Evolutionary conservation across 192 early-diverging fungal species (phyloP), one percentile per base, ranked within the genome.

Genomic region (Kappamyces sp.): DNA sequence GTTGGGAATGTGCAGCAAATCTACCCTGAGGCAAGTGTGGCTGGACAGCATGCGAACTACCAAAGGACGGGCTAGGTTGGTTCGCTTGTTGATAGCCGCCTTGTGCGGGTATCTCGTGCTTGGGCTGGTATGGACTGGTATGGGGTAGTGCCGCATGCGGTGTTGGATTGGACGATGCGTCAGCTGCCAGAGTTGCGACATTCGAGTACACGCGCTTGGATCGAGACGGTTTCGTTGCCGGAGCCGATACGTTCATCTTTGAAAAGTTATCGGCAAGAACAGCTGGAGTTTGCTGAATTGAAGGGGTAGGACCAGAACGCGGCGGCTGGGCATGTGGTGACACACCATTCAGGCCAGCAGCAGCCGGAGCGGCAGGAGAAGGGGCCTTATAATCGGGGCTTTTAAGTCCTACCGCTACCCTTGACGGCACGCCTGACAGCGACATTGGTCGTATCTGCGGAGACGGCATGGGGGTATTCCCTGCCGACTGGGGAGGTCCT

Each of bases 171-270:
- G 80, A 23, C 23, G 23, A 23, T 23, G 23, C 23, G 23, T 23
- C 23, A 23, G 23, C 23, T 23, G 23, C 23, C 23, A 23, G 23
- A 23, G 23, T 23, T 23, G 23, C 23, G 23, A 23, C 23, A 23
- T 23, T 23, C 23, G 23, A 23, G 23, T 23, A 23, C 0, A 23
- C 23, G 23, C 23, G 23, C 23, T 23, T 23, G 23, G 23, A 23
- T 23, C 23, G 23, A 23, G 23, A 23, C 23, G 23, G 23, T 23
- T 23, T 23, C 23, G 23, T 23, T 23, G 23, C 23, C 23, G 23
- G 23, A 23, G 23, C 69, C 71, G 49, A 69, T 74, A 23, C 72
- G 66, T 73, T 33, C 8, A 40, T 9, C 39, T 9, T 31, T 23
- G 4, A 32, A 62, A 37, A 10, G 34, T 23, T 23, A 23, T 23